Evolutionary conservation across 176 grass and related monocot genomes (phyloP), one percentile per base, ranked within the genome.

Genomic region (Triticum urartu): DNA sequence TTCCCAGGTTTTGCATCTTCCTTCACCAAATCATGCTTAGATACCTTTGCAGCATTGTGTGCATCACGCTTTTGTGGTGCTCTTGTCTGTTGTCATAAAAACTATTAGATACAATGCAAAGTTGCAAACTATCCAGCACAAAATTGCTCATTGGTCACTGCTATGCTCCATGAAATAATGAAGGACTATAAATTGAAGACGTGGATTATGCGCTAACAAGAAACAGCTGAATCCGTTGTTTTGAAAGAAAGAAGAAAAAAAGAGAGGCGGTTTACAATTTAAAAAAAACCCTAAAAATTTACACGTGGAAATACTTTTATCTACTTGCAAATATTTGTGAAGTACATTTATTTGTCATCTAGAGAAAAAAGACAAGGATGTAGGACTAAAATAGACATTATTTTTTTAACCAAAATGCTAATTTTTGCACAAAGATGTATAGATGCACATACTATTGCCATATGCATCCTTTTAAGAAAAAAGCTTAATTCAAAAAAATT

Each of bases 1-100:
- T 94, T 98, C 68, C 90, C 92, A 85, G 89, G 82, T 85, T 92
- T 98, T 59, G 32, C 50, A 74, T 96, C 94, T 82, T 96, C 97
- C 85, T 93, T 92, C 34, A 74, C 33, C 42, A 47, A 7, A 82
- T 95, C 91, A 77, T 92, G 88, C 84, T 96, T 99, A 88, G 87
- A 77, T 42, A 86, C 40, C 83, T 96, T 99, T 28, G 81, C 90
- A 80, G 86, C 38, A 83, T 87, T 95, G 54, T 88, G 87, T 76
- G 76, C 13, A 50, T 62, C 65, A 73, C 83, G 88, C 78, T 96
- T 99, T 80, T 94, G 96, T 87, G 80, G 78, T 39, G 36, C 70
- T 86, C 85, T 96, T 80, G 81, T 84, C 97, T 99, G 84, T 79
- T 60, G 81, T 65, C 35, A 14, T 43, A 64, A 84, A 86, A 92